phyloP scores from a whole-genome alignment of 2,329 filamentous ascomycete species.

The Aurifilum marmelostoma region DNA sequence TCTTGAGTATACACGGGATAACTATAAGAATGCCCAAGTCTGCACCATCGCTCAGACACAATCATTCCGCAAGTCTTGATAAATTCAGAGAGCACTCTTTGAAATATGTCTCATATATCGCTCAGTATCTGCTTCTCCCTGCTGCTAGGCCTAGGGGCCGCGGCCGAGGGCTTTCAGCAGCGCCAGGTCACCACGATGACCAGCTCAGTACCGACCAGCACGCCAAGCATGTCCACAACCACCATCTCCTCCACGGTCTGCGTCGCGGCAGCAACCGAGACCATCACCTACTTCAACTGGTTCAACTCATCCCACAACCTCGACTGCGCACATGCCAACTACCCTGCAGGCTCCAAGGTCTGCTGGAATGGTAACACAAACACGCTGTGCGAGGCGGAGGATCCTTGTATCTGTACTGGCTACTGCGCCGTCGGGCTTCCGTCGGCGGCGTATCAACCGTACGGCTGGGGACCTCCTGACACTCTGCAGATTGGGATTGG shows the following conservation, averaged over 20 bases:
- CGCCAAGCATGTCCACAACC: background rate
- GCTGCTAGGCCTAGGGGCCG: background rate
- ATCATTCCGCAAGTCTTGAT: background rate
- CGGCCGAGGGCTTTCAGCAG: background rate
- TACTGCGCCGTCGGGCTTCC: constrained; percentile 11
- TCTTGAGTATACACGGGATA: background rate
- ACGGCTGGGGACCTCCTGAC: constrained; percentile 12
- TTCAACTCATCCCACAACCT: constrained; percentile 25
- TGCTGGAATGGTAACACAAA: constrained; percentile 17
- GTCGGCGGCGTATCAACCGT: constrained; percentile 18
- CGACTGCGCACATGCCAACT: constrained; percentile 17
- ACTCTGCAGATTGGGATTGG: constrained; percentile 14
- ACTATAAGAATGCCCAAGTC: background rate
- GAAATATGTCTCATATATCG: background rate
- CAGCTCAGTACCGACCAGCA: constrained; percentile 2
- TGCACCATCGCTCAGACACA: background rate
- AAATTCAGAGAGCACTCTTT: background rate
- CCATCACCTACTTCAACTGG: constrained; percentile 21
- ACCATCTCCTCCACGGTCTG: constrained; percentile 7
- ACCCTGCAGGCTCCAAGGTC: constrained; percentile 3
- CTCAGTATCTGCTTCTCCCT: background rate
- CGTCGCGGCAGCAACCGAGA: constrained; percentile 8
- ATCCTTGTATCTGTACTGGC: constrained; percentile 4
- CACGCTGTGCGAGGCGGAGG: constrained; percentile 6
- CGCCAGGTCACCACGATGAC: constrained; percentile 1